Conservation (phyloP, 129 eudicot genomes). For the Flaveria sonorensis region DNA sequence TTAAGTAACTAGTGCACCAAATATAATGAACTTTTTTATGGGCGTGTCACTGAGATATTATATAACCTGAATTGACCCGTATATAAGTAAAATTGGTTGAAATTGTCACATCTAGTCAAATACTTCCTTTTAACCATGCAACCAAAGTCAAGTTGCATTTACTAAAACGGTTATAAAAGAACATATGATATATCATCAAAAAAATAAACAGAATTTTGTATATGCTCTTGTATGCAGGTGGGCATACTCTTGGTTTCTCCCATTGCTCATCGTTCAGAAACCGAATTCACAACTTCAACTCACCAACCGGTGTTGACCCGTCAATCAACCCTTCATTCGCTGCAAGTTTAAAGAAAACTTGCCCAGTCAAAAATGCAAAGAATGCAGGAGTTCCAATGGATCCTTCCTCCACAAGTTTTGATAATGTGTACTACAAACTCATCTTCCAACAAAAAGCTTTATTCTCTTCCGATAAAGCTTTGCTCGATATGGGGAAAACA, state of each 20-base stretch:
- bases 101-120: not conserved
- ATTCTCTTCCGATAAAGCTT: constrained; percentile 75
- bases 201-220: constrained; percentile 17
- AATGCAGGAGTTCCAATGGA: constrained; percentile 80
- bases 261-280: constrained; percentile 80
- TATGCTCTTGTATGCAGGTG: constrained; percentile 45
- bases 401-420: constrained; percentile 70
- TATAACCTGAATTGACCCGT: not conserved
- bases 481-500: constrained; percentile 58
- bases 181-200: not conserved
- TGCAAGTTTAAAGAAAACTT: constrained; percentile 51
- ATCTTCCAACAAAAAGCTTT: constrained; percentile 63
- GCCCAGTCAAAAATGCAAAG: constrained; percentile 50
- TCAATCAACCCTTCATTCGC: constrained; percentile 62
- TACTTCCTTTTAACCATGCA: not conserved
- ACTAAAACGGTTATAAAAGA: not conserved
- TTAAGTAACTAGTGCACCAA: not conserved
- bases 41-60: not conserved
- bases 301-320: constrained; percentile 73
- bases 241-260: constrained; percentile 87
- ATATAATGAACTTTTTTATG: too few relatives aligned
- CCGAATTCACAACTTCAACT: constrained; percentile 69
- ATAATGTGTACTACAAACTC: constrained; percentile 68
- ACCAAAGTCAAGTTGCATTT: not conserved
- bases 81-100: not conserved